phyloP scores from a whole-genome alignment of 2,329 filamentous ascomycete genomes.

The Phialophora verrucosa region DNA sequence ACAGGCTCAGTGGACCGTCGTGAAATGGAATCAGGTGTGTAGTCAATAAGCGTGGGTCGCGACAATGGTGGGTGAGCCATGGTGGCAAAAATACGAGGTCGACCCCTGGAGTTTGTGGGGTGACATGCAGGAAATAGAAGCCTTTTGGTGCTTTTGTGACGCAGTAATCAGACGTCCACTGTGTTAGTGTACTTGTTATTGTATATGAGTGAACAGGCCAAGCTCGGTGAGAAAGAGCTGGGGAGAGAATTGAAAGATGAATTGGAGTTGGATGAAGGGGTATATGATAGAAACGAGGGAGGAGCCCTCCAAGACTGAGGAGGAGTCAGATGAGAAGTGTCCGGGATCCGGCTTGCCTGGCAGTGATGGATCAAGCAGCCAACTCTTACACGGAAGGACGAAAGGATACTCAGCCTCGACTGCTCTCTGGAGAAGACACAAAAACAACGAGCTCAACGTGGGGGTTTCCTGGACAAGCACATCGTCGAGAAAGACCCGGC shows the following conservation, averaged over 20 bases:
- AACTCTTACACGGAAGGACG: neutral
- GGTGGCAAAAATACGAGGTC: conserved; percentile 20
- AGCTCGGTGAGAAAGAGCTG: neutral
- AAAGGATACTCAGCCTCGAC: conserved; percentile 7
- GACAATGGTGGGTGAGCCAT: conserved; percentile 19
- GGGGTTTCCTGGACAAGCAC: conserved; percentile 1
- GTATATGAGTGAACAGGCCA: neutral
- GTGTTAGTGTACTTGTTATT: neutral
- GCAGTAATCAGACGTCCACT: neutral
- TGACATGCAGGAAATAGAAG: conserved; percentile 10
- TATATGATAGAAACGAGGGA: neutral
- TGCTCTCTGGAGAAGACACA: neutral
- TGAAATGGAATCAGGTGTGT: neutral
- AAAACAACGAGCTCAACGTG: neutral
- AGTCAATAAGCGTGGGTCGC: conserved; percentile 6
- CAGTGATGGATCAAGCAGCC: neutral
- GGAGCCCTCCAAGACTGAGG: neutral
- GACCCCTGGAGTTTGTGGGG: conserved; percentile 23
- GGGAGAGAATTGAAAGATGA: neutral
- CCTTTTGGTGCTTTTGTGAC: conserved; percentile 4
- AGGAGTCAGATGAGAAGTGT: neutral
- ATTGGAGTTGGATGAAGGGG: neutral
- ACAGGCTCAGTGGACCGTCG: conserved; percentile 14
- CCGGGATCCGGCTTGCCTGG: neutral
- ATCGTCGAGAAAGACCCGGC: conserved; percentile 2